phyloP scores from a whole-genome alignment of 2,329 filamentous ascomycete genomes.

The Diplocarpon rosae region DNA sequence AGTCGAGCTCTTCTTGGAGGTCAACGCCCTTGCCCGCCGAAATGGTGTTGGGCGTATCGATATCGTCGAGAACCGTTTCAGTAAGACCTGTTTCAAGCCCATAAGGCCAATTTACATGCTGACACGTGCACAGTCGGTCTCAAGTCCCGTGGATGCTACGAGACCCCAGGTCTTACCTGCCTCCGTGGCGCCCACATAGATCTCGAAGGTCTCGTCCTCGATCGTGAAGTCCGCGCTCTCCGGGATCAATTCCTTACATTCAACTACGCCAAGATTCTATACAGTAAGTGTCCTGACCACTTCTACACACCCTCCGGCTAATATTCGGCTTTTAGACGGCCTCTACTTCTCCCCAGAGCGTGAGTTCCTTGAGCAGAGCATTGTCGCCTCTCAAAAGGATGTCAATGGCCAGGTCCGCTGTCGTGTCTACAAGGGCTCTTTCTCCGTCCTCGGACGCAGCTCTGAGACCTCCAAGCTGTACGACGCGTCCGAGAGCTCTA shows the following conservation, averaged over 20 bases:
- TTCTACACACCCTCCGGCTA: neutral
- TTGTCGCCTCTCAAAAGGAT: constrained; percentile 46
- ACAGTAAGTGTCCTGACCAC: constrained; percentile 39
- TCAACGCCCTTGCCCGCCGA: constrained; percentile 59
- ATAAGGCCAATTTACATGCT: neutral
- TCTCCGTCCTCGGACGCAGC: constrained; percentile 47
- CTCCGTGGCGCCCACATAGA: constrained; percentile 35
- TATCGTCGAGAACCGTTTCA: constrained; percentile 71
- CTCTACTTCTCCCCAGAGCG: constrained; percentile 59
- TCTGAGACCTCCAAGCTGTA: constrained; percentile 60
- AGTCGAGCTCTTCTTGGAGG: constrained; percentile 59
- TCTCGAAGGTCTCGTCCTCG: constrained; percentile 55
- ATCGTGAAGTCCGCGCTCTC: constrained; percentile 55
- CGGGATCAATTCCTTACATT: constrained; percentile 61
- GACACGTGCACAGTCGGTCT: constrained; percentile 44
- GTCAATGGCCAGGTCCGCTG: constrained; percentile 53
- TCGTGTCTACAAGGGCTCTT: constrained; percentile 55
- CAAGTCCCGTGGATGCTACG: constrained; percentile 75
- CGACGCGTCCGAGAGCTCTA: constrained; percentile 51
- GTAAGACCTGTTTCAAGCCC: neutral
- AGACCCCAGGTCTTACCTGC: constrained; percentile 32
- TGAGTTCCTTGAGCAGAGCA: constrained; percentile 57
- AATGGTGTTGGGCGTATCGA: constrained; percentile 73
- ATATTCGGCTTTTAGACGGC: neutral
- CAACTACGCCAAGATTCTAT: constrained; percentile 45